These are phyloP conservation scores for Malania oleifera DNA, from an alignment of 164 flowering plant genomes.

Conservation along the genomic window DNA sequence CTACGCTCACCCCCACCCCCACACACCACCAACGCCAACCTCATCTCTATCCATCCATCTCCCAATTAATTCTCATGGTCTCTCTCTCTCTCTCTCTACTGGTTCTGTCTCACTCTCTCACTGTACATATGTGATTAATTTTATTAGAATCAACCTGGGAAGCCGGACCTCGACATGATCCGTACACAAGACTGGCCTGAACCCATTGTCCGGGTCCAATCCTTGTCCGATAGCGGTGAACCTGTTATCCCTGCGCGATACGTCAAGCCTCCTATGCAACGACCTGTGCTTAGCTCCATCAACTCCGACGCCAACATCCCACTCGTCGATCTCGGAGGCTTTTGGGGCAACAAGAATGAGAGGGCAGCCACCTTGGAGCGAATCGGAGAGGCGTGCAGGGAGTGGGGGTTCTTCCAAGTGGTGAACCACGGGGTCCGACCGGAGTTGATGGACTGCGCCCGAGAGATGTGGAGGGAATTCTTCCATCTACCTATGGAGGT, in stretches of 20 bases:
- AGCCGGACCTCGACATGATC: slow-evolving; percentile 19
- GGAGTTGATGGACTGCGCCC: slow-evolving; percentile 40
- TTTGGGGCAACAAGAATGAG: background rate
- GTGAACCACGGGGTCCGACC: slow-evolving; percentile 71
- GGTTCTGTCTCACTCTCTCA: background rate
- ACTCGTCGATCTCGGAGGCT: slow-evolving; percentile 46
- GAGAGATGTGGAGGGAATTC: slow-evolving; percentile 58
- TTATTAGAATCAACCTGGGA: background rate
- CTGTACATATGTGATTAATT: background rate
- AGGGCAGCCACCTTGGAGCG: slow-evolving; percentile 6
- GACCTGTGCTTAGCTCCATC: slow-evolving; percentile 29
- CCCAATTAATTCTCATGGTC: too few species aligned
- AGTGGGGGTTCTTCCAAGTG: slow-evolving; percentile 89
- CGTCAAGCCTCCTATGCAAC: slow-evolving; percentile 56
- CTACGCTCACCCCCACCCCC: background rate
- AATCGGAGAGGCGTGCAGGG: slow-evolving; percentile 52
- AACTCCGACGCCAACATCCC: slow-evolving; percentile 43
- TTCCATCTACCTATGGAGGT: slow-evolving; percentile 64
- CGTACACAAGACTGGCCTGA: slow-evolving; percentile 76
- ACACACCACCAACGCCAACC: too few species aligned
- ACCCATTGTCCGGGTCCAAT: slow-evolving; percentile 78
- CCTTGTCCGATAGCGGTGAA: slow-evolving; percentile 53
- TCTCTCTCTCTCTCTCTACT: slow-evolving; percentile 7
- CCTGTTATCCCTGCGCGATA: slow-evolving; percentile 55
- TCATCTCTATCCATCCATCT: too few species aligned